Evolutionary conservation across 1,139 yeast species (phyloP).

Genomic region (Hansenula sp.): DNA sequence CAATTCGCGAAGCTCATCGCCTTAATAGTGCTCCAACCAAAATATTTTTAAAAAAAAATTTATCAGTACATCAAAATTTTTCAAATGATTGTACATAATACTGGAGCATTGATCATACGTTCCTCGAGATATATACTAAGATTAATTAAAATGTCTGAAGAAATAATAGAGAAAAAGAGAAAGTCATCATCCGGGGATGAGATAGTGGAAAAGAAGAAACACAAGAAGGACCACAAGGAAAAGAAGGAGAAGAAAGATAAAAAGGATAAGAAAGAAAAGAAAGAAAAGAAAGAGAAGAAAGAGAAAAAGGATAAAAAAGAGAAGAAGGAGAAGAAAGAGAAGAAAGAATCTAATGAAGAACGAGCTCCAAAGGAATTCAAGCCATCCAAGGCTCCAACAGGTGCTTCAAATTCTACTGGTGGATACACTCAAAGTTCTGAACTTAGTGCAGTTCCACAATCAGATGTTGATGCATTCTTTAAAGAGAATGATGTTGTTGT

Average conservation of each 20-base stretch:
- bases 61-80: not conserved
- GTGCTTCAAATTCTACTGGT: conserved; percentile 2
- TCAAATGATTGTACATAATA: not conserved
- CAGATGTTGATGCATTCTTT: conserved; percentile 59
- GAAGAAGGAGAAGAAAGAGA: conserved; percentile 27
- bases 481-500: conserved; percentile 72
- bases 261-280: conserved; percentile 37
- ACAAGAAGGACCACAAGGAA: conserved; percentile 43
- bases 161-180: conserved; percentile 40
- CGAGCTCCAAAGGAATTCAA: not conserved
- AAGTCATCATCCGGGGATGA: conserved; percentile 31
- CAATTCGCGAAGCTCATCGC: conserved; percentile 2
- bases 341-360: not conserved
- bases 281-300: conserved; percentile 33
- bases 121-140: not conserved
- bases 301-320: conserved; percentile 42
- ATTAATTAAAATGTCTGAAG: conserved; percentile 23
- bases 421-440: conserved; percentile 24
- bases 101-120: too few species aligned
- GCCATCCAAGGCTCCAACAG: conserved; percentile 1
- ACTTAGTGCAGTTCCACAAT: conserved; percentile 36
- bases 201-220: conserved; percentile 33
- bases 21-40: not conserved
- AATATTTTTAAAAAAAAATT: not conserved
- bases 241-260: conserved; percentile 42